Conservation (phyloP, 768 basidiomycete genomes). For the Paxillus rubicundulus region DNA sequence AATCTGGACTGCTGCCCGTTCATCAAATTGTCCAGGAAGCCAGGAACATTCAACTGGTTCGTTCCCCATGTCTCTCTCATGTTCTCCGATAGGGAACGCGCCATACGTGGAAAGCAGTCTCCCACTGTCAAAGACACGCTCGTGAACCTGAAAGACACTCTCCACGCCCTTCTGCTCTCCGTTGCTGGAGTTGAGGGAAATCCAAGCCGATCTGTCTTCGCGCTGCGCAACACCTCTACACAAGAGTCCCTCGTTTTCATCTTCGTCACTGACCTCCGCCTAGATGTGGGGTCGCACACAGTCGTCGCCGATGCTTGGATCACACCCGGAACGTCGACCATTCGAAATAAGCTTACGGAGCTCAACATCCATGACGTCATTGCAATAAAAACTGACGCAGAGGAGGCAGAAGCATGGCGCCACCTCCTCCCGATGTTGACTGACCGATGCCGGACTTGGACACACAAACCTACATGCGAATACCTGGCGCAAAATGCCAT, state of each 20-base stretch:
- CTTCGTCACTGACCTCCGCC: conserved; percentile 44
- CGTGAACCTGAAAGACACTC: conserved; percentile 31
- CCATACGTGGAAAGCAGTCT: not conserved
- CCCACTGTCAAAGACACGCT: conserved; percentile 22
- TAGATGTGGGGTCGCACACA: conserved; percentile 41
- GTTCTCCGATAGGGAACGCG: conserved; percentile 34
- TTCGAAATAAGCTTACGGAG: conserved; percentile 5
- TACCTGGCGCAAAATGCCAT: conserved; percentile 42
- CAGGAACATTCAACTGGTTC: conserved; percentile 29
- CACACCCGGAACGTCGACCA: conserved; percentile 32
- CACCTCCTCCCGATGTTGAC: conserved; percentile 48
- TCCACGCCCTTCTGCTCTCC: conserved; percentile 28
- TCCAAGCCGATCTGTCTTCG: conserved; percentile 18
- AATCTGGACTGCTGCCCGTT: conserved; percentile 35
- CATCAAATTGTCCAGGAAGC: conserved; percentile 21
- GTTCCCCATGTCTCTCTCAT: conserved; percentile 29
- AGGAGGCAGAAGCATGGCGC: conserved; percentile 42
- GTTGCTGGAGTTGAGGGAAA: conserved; percentile 23
- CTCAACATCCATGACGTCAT: conserved; percentile 10
- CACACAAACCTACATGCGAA: conserved; percentile 27
- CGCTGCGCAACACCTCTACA: conserved; percentile 14
- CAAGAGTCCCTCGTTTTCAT: conserved; percentile 38
- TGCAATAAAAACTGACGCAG: conserved; percentile 4
- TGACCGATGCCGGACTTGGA: conserved; percentile 56
- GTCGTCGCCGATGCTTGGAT: conserved; percentile 51